Evolutionary conservation across 441 rosid species (phyloP).

Genomic region (Macaranga tanarius): DNA sequence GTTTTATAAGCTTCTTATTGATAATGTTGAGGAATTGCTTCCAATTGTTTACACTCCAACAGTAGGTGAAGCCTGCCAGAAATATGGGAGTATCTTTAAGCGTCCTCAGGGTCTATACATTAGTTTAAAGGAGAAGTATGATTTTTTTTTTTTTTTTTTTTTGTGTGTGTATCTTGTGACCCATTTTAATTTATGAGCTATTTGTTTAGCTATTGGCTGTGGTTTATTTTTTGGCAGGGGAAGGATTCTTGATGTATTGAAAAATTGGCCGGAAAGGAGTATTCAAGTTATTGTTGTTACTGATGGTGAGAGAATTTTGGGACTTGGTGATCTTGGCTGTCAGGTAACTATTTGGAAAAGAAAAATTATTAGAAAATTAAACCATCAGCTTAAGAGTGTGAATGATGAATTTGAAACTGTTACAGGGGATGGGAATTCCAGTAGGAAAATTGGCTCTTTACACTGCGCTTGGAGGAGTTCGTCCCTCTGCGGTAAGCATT

Average conservation of each 20-base stretch:
- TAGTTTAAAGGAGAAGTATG: constrained; percentile 81
- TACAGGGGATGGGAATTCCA: constrained; percentile 98
- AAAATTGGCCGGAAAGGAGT: constrained; percentile 86
- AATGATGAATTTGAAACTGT: constrained; percentile 10
- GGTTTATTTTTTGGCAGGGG: constrained; percentile 56
- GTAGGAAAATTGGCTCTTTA: constrained; percentile 91
- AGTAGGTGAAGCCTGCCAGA: constrained; percentile 98
- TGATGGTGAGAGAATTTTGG: constrained; percentile 91
- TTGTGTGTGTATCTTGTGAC: background rate
- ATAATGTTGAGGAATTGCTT: constrained; percentile 89
- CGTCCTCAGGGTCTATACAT: constrained; percentile 92
- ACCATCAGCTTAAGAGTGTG: background rate
- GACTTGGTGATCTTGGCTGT: constrained; percentile 98
- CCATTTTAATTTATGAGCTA: background rate
- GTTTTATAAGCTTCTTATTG: constrained; percentile 86
- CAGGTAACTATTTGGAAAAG: constrained; percentile 49
- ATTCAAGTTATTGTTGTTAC: constrained; percentile 96
- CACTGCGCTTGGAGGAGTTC: constrained; percentile 90
- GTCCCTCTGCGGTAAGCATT: constrained; percentile 81
- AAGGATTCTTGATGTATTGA: constrained; percentile 78
- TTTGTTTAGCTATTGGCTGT: constrained; percentile 1
- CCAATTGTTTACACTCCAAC: constrained; percentile 97
- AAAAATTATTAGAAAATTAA: too few relatives aligned
- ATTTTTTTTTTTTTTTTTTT: background rate
- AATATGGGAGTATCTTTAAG: constrained; percentile 90